These are phyloP conservation scores for Aspergillus fischeri DNA, from an alignment of 2,329 filamentous ascomycete genomes.

Conservation along the genomic window DNA sequence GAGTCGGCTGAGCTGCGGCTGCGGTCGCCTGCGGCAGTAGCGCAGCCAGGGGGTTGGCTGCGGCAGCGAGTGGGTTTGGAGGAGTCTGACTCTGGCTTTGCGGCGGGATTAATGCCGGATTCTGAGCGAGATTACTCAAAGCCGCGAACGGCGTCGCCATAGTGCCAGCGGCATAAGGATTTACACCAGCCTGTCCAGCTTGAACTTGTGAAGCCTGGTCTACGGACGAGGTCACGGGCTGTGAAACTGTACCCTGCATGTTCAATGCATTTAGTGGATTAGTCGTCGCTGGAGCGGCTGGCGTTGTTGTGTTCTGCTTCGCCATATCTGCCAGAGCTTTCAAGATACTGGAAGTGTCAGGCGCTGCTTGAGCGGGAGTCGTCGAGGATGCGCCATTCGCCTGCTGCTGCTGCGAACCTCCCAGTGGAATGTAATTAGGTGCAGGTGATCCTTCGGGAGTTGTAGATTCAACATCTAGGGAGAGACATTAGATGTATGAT, in stretches of 20 bases:
- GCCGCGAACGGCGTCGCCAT: constrained; percentile 48
- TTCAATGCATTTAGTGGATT: constrained; percentile 49
- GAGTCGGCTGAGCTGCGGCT: constrained; percentile 22
- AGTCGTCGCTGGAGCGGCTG: constrained; percentile 36
- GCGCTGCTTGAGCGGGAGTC: constrained; percentile 34
- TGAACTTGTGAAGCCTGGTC: constrained; percentile 40
- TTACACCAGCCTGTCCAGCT: constrained; percentile 55
- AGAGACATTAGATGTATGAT: constrained; percentile 24
- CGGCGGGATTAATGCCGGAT: constrained; percentile 32
- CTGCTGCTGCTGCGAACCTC: constrained; percentile 27
- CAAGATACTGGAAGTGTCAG: constrained; percentile 64
- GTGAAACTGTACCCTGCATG: constrained; percentile 41
- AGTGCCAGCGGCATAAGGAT: constrained; percentile 46
- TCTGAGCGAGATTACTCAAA: constrained; percentile 37
- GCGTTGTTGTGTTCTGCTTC: constrained; percentile 62
- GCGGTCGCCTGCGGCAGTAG: constrained; percentile 38
- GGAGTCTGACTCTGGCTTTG: constrained; percentile 40
- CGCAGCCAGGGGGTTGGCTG: constrained; percentile 39
- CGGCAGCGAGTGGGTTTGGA: constrained; percentile 38
- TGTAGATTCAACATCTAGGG: constrained; percentile 60
- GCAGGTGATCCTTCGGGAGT: constrained; percentile 59
- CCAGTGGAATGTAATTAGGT: constrained; percentile 40
- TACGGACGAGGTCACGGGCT: constrained; percentile 41
- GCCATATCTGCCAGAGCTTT: constrained; percentile 77
- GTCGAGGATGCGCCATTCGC: constrained; percentile 21